Evolutionary conservation across 768 basidiomycete species (phyloP), one percentile per base, ranked within the genome.

Genomic region (Boletales sp.): DNA sequence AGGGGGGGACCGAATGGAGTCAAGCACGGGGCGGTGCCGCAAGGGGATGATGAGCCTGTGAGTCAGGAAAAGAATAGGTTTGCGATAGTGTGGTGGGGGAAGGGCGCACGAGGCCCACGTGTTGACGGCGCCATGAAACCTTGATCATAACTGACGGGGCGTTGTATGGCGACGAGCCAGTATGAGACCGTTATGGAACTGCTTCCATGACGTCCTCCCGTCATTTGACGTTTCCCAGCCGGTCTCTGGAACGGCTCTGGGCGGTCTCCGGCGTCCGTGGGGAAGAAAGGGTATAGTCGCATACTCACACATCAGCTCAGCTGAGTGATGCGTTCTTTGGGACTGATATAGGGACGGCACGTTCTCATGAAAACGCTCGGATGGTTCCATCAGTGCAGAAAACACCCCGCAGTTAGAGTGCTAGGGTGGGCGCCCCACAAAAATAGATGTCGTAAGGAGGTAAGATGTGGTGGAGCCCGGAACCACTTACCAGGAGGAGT

Each of bases 61-160:
- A 53, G 51, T 58, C 57, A 41, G 54, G 48, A 68, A 57, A 53
- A 47, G 52, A 50, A 60, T 48, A 50, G 55, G 38, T 41, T 46
- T 65, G 48, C 43, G 54, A 59, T 63, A 40, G 19, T 44, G 38
- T 37, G 41, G 60, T 58, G 51, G 60, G 52, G 51, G 39, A 60
- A 62, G 41, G 32, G 58, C 61, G 56, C 68, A 68, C 66, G 63
- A 57, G 48, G 52, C 42, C 60, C 68, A 59, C 66, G 45, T 68
- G 66, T 66, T 57, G 61, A 59, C 66, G 55, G 56, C 57, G 56
- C 54, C 59, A 66, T 65, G 67, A 67, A 67, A 67, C 68, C 65
- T 66, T 65, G 63, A 48, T 21, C 33, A 34, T 34, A 9, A 34
- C 37, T 65, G 67, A 68, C 48, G 57, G 53, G 57, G 63, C 54